Conservation (phyloP, 2,329 filamentous ascomycete genomes). For the Aspergillus latus region DNA sequence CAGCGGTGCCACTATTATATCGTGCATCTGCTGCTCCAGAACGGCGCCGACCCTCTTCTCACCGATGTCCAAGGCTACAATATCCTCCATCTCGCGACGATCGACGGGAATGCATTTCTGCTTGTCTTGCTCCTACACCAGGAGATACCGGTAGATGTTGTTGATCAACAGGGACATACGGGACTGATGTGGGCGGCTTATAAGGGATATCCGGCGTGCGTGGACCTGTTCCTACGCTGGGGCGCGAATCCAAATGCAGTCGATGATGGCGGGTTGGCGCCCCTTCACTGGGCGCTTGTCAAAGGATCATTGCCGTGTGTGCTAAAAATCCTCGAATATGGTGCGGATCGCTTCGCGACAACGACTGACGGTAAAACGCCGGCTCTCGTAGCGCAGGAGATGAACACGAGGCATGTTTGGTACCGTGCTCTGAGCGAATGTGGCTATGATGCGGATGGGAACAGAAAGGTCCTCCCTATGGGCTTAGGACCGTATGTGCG, state of each 20-base stretch:
- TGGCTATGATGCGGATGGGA: slow-evolving; percentile 78
- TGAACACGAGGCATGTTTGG: slow-evolving; percentile 83
- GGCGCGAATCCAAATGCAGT: slow-evolving; percentile 87
- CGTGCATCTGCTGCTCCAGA: slow-evolving; percentile 84
- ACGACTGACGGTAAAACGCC: slow-evolving; percentile 91
- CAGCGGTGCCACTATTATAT: slow-evolving; percentile 97
- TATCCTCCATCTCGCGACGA: slow-evolving; percentile 92
- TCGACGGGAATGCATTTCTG: slow-evolving; percentile 92
- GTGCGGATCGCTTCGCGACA: slow-evolving; percentile 86
- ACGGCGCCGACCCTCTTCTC: slow-evolving; percentile 88
- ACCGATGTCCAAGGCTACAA: slow-evolving; percentile 97
- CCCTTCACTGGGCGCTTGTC: slow-evolving; percentile 93
- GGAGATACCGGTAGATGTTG: slow-evolving; percentile 88
- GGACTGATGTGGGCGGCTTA: slow-evolving; percentile 98
- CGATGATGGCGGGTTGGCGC: slow-evolving; percentile 91
- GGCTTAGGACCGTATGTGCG: slow-evolving; percentile 73
- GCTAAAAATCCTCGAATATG: slow-evolving; percentile 92
- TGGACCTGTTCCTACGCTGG: slow-evolving; percentile 91
- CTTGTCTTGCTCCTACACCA: slow-evolving; percentile 89
- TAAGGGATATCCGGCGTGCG: slow-evolving; percentile 89
- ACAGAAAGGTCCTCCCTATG: slow-evolving; percentile 67
- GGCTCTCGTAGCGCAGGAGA: slow-evolving; percentile 78
- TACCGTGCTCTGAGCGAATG: slow-evolving; percentile 77
- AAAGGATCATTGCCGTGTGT: slow-evolving; percentile 88
- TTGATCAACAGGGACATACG: slow-evolving; percentile 87